Percentiles rank a stretch among this genome's conserved stretches.
Conservation (phyloP, 2,329 filamentous ascomycete species). For the Stachybotrys elegans region DNA sequence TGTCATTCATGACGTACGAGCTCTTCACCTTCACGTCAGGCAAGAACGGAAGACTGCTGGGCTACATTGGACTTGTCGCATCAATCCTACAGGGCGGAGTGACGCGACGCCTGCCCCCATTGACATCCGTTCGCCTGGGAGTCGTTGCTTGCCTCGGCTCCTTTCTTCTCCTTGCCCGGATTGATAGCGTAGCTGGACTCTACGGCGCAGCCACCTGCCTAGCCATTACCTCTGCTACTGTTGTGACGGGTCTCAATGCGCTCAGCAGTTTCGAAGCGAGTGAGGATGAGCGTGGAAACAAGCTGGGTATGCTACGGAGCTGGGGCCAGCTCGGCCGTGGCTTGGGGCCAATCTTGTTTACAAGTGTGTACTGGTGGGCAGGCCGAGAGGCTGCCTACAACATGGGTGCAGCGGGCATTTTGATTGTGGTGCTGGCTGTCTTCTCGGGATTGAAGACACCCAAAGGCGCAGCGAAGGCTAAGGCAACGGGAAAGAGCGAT, state of each 20-base stretch:
- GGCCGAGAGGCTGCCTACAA: slow-evolving; percentile 81
- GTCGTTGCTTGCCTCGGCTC: slow-evolving; percentile 71
- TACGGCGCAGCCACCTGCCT: slow-evolving; percentile 80
- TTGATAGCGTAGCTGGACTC: slow-evolving; percentile 62
- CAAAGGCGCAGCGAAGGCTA: slow-evolving; percentile 13
- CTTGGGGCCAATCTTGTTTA: slow-evolving; percentile 83
- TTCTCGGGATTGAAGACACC: slow-evolving; percentile 69
- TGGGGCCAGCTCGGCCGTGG: slow-evolving; percentile 86
- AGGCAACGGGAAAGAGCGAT: slow-evolving; percentile 13
- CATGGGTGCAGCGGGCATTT: slow-evolving; percentile 75
- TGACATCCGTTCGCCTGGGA: slow-evolving; percentile 74
- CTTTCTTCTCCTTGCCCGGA: slow-evolving; percentile 72
- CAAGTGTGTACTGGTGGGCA: slow-evolving; percentile 97
- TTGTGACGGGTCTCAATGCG: slow-evolving; percentile 90
- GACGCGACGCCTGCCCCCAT: slow-evolving; percentile 75
- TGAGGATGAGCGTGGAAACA: slow-evolving; percentile 75
- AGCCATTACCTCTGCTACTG: slow-evolving; percentile 86
- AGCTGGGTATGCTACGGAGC: slow-evolving; percentile 75
- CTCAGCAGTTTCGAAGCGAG: slow-evolving; percentile 85
- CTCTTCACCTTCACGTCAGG: slow-evolving; percentile 78
- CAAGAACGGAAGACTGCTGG: slow-evolving; percentile 79
- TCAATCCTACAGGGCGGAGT: slow-evolving; percentile 92
- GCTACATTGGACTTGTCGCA: slow-evolving; percentile 86
- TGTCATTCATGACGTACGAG: slow-evolving; percentile 96
- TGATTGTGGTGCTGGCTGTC: slow-evolving; percentile 65